These are phyloP conservation scores for Apophysomyces sp. DNA, from an alignment of 371 early-diverging fungal genomes.

Conservation along the genomic window DNA sequence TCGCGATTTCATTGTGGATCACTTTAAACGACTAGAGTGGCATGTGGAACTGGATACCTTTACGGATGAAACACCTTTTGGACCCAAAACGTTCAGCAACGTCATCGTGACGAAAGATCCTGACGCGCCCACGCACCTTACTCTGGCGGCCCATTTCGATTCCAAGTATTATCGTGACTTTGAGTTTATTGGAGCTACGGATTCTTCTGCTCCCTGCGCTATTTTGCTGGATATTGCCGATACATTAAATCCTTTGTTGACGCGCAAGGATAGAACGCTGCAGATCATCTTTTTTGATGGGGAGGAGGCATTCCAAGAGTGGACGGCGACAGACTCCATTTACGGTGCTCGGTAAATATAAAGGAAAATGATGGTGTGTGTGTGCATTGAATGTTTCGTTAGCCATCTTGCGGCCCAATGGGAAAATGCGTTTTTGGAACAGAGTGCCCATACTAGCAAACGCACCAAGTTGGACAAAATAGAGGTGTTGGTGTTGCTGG, in stretches of 20 bases:
- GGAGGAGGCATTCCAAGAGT: conserved; percentile 86
- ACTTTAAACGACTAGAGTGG: conserved; percentile 66
- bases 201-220: conserved; percentile 82
- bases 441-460: conserved; percentile 8
- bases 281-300: conserved; percentile 95
- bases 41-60: conserved; percentile 75
- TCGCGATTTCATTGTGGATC: conserved; percentile 61
- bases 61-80: conserved; percentile 71
- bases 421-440: conserved; percentile 22
- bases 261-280: conserved; percentile 38
- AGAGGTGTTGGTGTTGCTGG: conserved; percentile 84
- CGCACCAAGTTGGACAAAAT: conserved; percentile 54
- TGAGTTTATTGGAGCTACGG: conserved; percentile 77
- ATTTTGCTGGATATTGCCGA: conserved; percentile 82
- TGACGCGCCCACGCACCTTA: conserved; percentile 60
- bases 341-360: conserved; percentile 69
- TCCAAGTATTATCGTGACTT: conserved; percentile 69
- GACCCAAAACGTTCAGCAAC: conserved; percentile 73
- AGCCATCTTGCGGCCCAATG: conserved; percentile 55
- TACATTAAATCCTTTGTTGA: conserved; percentile 16
- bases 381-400: background rate
- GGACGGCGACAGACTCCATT: conserved; percentile 77
- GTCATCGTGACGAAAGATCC: conserved; percentile 83
- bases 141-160: conserved; percentile 90
- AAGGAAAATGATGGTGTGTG: background rate